A percentile compares a stretch with the other conserved stretches of the same genome.
Conservation (phyloP, 2,329 filamentous ascomycete species). For the Penicillium concentricum region DNA sequence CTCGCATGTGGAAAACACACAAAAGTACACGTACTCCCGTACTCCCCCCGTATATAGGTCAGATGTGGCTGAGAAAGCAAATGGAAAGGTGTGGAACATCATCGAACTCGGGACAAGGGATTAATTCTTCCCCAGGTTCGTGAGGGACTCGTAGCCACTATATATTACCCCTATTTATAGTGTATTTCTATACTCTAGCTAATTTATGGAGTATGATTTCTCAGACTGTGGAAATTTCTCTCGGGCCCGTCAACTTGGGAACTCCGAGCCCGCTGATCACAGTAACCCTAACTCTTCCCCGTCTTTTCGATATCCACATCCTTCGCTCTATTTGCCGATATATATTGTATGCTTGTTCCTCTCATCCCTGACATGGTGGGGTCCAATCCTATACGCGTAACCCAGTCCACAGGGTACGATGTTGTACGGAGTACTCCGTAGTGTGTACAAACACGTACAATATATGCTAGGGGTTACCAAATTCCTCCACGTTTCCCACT, state of each 20-base stretch:
- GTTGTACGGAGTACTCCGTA: no score
- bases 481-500: not conserved
- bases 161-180: not conserved
- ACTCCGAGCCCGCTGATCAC: not conserved
- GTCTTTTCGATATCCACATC: not conserved
- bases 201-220: no score
- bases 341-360: not conserved
- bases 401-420: not conserved
- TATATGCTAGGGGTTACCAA: not conserved
- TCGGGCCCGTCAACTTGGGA: no score
- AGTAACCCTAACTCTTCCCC: not conserved
- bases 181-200: not conserved
- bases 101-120: not conserved
- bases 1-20: not conserved
- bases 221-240: no score
- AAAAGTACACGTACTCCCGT: not conserved
- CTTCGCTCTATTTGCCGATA: not conserved
- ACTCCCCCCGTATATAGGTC: not conserved
- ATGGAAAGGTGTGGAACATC: slow-evolving; percentile 3
- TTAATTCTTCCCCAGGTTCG: not conserved
- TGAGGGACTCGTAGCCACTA: not conserved
- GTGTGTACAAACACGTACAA: no score
- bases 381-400: not conserved
- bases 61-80: not conserved
- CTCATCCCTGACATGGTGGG: not conserved